Evolutionary conservation across 2,329 filamentous ascomycete species (phyloP).

Genomic region (Verticillium isaacii): DNA sequence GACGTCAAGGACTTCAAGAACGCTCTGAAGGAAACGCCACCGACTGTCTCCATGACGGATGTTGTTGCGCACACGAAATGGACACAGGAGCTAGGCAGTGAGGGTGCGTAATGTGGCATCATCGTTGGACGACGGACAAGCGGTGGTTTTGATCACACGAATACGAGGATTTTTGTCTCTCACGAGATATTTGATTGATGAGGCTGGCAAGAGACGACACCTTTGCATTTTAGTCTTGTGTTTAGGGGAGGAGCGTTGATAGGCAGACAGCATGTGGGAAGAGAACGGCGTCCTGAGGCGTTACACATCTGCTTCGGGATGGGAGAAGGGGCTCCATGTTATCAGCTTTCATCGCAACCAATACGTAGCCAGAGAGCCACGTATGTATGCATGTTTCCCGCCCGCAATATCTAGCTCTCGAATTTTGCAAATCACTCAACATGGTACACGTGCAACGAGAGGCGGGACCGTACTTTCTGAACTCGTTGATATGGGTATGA

Average conservation of each 20-base stretch:
- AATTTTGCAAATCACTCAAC: not conserved
- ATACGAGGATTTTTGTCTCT: not conserved
- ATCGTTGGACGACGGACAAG: not conserved
- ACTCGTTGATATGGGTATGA: slow-evolving; percentile 4
- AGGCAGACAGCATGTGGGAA: not conserved
- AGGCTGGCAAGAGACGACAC: not conserved
- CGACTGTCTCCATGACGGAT: slow-evolving; percentile 86
- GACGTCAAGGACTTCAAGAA: slow-evolving; percentile 89
- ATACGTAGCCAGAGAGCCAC: not conserved
- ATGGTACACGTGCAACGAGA: not conserved
- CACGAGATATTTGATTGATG: not conserved
- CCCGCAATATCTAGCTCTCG: not conserved
- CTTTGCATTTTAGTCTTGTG: not conserved
- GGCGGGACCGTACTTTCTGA: not conserved
- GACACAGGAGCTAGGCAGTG: slow-evolving; percentile 94
- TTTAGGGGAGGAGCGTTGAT: not conserved
- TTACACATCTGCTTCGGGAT: slow-evolving; percentile 1
- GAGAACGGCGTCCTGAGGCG: slow-evolving; percentile 4
- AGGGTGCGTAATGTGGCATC: slow-evolving; percentile 52
- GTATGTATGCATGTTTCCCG: not conserved
- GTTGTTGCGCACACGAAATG: slow-evolving; percentile 81
- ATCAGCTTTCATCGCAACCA: not conserved
- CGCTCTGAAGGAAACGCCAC: slow-evolving; percentile 81
- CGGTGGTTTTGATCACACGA: not conserved
- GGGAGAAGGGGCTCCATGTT: not conserved